Evolutionary conservation across 345 rosid genomes (phyloP), one percentile per base, ranked within the genome.

Genomic region (Gossypium sturtianum): DNA sequence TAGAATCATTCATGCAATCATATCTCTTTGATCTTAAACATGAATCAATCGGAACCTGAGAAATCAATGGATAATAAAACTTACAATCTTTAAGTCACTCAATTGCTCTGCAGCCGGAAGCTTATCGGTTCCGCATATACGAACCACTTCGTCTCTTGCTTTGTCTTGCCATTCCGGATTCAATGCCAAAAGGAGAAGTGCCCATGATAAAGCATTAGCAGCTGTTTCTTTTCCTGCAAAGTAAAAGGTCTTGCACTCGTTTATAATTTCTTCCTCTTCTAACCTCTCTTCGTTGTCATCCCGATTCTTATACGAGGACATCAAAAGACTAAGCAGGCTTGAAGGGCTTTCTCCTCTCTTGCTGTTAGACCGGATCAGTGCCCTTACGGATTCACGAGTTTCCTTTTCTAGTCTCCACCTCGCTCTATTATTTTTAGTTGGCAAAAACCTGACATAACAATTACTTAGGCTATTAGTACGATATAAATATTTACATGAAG

Each of bases 191-290:
- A 87, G 89, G 0, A 92, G 68, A 70, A 94, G 79, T 0, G 86
- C 85, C 92, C 93, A 90, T 12, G 92, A 87, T 80, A 94, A 76
- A 38, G 88, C 88, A 27, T 86, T 82, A 47, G 85, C 97, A 1
- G 91, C 83, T 12, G 97, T 94, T 78, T 94, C 97, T 43, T 92
- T 92, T 48, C 95, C 98, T 8, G 97, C 95, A 62, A 92, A 89
- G 79, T 92, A 92, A 76, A 94, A 89, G 7, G 95, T 92, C 78
- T 94, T 89, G 87, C 95, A 89, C 76, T 94, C 97, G 27, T 92
- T 91, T 71, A 92, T 87, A 47, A 94, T 84, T 71, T 92, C 94
- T 76, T 89, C 94, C 16, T 83, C 79, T 11, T 77, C 84, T 61
- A 90, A 77, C 29, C 51, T 88, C 81, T 90, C 93, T 72, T 90